Percentiles rank a stretch among this genome's conserved stretches.
Conservation (phyloP, 2,329 filamentous ascomycete species). For the Beauveria sp. region DNA sequence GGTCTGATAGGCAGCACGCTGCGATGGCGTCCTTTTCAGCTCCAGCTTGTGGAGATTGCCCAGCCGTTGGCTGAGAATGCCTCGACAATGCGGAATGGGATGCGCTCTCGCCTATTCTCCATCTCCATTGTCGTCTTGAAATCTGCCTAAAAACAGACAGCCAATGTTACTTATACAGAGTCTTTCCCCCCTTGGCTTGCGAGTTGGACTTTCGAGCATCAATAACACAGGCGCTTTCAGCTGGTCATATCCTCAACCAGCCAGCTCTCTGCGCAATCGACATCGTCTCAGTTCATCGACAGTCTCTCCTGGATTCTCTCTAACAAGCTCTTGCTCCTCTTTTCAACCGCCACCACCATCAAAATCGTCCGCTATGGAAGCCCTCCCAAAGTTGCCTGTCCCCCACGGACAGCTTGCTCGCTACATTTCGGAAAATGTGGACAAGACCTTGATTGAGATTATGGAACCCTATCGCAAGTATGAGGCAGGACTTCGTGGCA, state of each 20-base stretch:
- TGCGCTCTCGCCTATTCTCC: not conserved
- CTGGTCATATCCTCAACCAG: not conserved
- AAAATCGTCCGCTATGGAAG: conserved; percentile 17
- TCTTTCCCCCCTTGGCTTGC: not conserved
- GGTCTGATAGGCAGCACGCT: conserved; percentile 1
- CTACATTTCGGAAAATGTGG: conserved; percentile 48
- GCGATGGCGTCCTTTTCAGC: conserved; percentile 6
- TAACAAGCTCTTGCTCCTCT: not conserved
- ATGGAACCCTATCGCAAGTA: conserved; percentile 60
- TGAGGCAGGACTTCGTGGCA: conserved; percentile 56
- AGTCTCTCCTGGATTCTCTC: not conserved
- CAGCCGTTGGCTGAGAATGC: not conserved
- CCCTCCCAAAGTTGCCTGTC: conserved; percentile 39
- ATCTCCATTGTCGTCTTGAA: not conserved
- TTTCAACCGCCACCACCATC: not conserved
- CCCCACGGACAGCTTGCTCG: conserved; percentile 36
- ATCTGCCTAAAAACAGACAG: conserved; percentile 1
- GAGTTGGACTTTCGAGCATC: not conserved
- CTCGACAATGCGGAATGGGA: not conserved
- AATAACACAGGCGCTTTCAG: not conserved
- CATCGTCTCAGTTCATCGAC: not conserved
- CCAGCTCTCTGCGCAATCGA: not conserved
- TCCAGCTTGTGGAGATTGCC: conserved; percentile 1
- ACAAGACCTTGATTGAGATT: conserved; percentile 48
- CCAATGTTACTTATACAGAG: not conserved